phyloP scores from a whole-genome alignment of 257 asterid species.

The Fraxinus pennsylvanica region DNA sequence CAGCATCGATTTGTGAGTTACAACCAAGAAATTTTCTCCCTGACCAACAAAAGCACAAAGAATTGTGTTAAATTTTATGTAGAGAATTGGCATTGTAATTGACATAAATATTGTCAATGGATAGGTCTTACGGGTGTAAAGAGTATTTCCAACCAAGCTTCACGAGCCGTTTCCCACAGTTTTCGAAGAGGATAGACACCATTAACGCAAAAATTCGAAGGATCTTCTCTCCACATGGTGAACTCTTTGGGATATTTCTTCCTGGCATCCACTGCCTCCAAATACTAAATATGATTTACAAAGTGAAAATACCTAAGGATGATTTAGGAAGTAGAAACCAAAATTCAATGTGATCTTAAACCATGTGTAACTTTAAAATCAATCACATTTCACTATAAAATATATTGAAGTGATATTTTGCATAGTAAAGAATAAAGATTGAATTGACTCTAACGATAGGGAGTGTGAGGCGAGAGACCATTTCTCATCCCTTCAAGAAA shows the following conservation, averaged over 20 bases:
- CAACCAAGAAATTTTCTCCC: constrained; percentile 80
- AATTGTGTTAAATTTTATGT: background rate
- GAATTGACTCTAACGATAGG: background rate
- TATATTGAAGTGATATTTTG: background rate
- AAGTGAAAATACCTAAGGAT: constrained; percentile 31
- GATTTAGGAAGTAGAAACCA: background rate
- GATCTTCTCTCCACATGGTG: constrained; percentile 79
- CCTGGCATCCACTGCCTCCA: constrained; percentile 93
- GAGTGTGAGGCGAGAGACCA: constrained; percentile 41
- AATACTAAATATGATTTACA: constrained; percentile 51
- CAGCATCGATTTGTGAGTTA: constrained; percentile 75
- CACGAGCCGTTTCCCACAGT: constrained; percentile 64
- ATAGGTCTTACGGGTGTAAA: constrained; percentile 49
- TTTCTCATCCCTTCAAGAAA: constrained; percentile 80
- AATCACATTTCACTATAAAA: background rate
- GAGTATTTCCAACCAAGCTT: constrained; percentile 76
- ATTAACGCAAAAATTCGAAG: constrained; percentile 55
- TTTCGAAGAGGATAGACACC: constrained; percentile 54
- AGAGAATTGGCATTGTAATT: background rate
- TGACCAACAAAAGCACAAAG: constrained; percentile 21
- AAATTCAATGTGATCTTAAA: constrained; percentile 4
- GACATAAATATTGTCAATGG: background rate
- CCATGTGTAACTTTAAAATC: background rate
- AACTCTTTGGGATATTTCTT: constrained; percentile 64
- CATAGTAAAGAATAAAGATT: background rate